Base-by-base conservation (phyloP, 1,284 basidiomycete genomes). In the Irpex sp. region DNA sequence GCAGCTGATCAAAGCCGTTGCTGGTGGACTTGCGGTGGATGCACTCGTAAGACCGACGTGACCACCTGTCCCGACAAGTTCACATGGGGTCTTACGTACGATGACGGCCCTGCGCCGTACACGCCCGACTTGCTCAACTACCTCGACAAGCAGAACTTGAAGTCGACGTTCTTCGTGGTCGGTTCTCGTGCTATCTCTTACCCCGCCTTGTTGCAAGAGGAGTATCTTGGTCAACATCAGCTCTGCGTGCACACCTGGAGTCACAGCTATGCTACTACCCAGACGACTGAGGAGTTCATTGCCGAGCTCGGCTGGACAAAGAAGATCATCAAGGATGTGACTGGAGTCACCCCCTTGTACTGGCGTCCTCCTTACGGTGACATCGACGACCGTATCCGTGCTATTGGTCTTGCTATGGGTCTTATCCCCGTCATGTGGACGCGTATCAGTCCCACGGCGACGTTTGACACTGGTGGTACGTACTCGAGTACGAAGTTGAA, bases 21-120 rank as follows among this genome's bases (percentile, higher is more conserved):
- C 76, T 95, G 93, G 93, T 95, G 93, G 93, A 93, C 92, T 6
- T 95, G 93, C 72, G 85, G 88, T 70, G 86, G 90, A 49, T 94
- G 91, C 78, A 85, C 83, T 1, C 81, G 84, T 35, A 68, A 78
- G 35, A 85, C 85, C 9, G 93, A 95, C 72, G 83, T 95, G 67
- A 83, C 82, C 51, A 77, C 80, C 21, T 95, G 93, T 76, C 91
- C 91, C 6, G 82, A 87, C 64, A 82, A 87, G 74, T 76, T 84
- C 73, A 84, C 85, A 55, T 94, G 90, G 89, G 89, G 83, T 74
- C 78, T 86, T 63, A 84, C 85, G 19, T 90, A 89, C 72, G 89
- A 91, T 68, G 90, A 92, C 70, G 90, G 91, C 19, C 94, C 94
- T 21, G 87, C 88, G 1, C 89, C 83, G 53, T 91, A 93, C 78